Percentiles rank a stretch among this genome's conserved stretches.
Evolutionary conservation across 2,329 filamentous ascomycete species (phyloP).

Genomic region (Diaporthe eres): DNA sequence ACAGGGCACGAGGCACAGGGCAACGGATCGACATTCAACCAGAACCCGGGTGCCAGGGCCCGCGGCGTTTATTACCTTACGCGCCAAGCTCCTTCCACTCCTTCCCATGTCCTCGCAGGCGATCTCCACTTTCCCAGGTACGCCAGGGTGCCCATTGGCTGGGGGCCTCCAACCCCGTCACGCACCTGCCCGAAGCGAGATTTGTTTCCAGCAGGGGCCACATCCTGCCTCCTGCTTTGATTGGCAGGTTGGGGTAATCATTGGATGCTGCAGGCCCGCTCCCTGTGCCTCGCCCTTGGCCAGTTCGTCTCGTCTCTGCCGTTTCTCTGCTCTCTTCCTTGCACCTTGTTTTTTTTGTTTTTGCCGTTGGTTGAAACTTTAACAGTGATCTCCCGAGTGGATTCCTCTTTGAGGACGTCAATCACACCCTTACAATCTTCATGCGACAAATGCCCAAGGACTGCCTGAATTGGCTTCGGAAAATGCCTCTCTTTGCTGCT

Average conservation of each 20-base stretch:
- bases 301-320: constrained; percentile 32
- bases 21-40: constrained; percentile 20
- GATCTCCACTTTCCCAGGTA: constrained; percentile 22
- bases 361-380: constrained; percentile 13
- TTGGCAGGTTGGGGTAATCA: constrained; percentile 35
- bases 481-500: constrained; percentile 17
- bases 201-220: constrained; percentile 30
- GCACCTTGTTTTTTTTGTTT: background rate
- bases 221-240: constrained; percentile 30
- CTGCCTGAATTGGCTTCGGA: constrained; percentile 14
- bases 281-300: constrained; percentile 13
- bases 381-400: constrained; percentile 29
- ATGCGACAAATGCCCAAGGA: constrained; percentile 16
- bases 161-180: background rate
- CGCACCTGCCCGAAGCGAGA: constrained; percentile 29
- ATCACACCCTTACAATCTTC: constrained; percentile 29
- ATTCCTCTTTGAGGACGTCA: constrained; percentile 11
- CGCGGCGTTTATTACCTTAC: background rate
- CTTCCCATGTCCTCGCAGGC: background rate
- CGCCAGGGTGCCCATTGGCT: background rate
- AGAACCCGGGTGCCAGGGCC: background rate
- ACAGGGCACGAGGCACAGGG: constrained; percentile 13
- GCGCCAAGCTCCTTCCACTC: constrained; percentile 28
- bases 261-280: constrained; percentile 32
- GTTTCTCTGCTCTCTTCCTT: background rate